These are phyloP conservation scores for Phoma sp. DNA, from an alignment of 2,329 filamentous ascomycete genomes.

Conservation along the genomic window DNA sequence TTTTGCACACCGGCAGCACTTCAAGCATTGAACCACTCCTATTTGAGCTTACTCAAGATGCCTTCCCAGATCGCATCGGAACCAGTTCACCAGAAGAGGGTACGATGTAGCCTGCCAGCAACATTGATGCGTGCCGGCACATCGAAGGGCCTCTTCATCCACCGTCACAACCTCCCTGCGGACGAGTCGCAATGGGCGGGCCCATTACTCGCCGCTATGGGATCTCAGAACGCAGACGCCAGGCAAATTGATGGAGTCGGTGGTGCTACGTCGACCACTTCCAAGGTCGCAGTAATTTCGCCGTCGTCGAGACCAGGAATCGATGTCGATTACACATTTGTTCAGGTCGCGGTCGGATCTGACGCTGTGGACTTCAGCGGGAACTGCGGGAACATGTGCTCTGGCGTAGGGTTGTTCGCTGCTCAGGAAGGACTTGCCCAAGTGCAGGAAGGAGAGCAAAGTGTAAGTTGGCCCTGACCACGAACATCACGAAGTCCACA, in stretches of 20 bases:
- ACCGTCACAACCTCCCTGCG: conserved; percentile 58
- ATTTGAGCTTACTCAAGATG: not conserved
- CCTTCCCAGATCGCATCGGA: not conserved
- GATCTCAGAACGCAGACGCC: conserved; percentile 68
- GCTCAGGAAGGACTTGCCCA: conserved; percentile 60
- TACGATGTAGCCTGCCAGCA: conserved; percentile 36
- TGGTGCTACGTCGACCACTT: conserved; percentile 69
- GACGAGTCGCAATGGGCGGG: conserved; percentile 54
- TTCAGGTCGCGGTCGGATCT: conserved; percentile 69
- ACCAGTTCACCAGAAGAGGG: conserved; percentile 8
- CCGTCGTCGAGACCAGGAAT: conserved; percentile 50
- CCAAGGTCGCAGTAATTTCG: conserved; percentile 71
- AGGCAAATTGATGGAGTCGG: conserved; percentile 75
- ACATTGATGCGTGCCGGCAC: conserved; percentile 50
- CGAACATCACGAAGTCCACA: not conserved
- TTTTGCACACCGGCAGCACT: not conserved
- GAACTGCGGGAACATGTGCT: conserved; percentile 77
- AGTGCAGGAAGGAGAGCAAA: conserved; percentile 30
- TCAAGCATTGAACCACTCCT: not conserved
- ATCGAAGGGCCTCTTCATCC: conserved; percentile 50
- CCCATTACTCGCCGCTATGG: conserved; percentile 65
- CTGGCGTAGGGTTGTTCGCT: conserved; percentile 69
- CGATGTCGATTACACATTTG: conserved; percentile 74
- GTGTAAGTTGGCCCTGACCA: conserved; percentile 5
- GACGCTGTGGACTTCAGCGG: conserved; percentile 68